These are phyloP conservation scores for Cryptosporidium canis DNA, from an alignment of 169 alveolate genomes.

Conservation along the genomic window DNA sequence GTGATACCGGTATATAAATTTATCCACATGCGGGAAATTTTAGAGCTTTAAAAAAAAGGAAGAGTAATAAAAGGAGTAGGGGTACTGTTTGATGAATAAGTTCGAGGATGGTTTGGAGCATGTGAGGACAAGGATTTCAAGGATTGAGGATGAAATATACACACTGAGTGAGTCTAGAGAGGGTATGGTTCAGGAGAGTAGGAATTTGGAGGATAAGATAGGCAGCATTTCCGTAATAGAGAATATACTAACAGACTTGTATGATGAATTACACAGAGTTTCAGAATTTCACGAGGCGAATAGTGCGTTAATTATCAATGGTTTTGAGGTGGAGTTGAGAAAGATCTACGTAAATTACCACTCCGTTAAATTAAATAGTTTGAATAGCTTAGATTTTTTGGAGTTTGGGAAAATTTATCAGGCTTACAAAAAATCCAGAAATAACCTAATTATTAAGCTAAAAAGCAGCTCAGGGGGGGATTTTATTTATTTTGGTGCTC, in stretches of 20 bases:
- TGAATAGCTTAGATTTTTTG: not conserved
- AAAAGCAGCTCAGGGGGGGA: not conserved
- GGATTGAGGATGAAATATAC: conserved; percentile 26
- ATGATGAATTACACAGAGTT: not conserved
- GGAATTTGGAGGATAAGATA: not conserved
- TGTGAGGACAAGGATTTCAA: not conserved
- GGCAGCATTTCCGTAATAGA: not conserved
- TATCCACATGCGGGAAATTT: conserved; percentile 6
- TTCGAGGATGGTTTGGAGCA: conserved; percentile 41
- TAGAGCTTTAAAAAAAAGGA: not conserved
- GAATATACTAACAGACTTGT: not conserved
- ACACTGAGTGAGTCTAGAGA: not conserved
- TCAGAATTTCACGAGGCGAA: conserved; percentile 20
- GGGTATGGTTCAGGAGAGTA: not conserved
- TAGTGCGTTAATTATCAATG: not conserved
- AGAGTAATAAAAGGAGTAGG: not conserved
- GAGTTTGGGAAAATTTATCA: not conserved
- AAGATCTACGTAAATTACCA: not conserved
- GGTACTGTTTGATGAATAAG: conserved; percentile 16
- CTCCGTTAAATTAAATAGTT: not conserved
- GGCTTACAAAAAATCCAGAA: not conserved
- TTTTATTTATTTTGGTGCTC: not conserved
- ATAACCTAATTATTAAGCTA: not conserved
- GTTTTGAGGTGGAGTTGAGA: not conserved
- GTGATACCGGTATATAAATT: conserved; percentile 31